A percentile compares a stretch with the other conserved stretches of the same genome.
These are phyloP conservation scores for Aspergillus ochraceoroseus DNA, from an alignment of 2,329 filamentous ascomycete genomes.

Conservation along the genomic window DNA sequence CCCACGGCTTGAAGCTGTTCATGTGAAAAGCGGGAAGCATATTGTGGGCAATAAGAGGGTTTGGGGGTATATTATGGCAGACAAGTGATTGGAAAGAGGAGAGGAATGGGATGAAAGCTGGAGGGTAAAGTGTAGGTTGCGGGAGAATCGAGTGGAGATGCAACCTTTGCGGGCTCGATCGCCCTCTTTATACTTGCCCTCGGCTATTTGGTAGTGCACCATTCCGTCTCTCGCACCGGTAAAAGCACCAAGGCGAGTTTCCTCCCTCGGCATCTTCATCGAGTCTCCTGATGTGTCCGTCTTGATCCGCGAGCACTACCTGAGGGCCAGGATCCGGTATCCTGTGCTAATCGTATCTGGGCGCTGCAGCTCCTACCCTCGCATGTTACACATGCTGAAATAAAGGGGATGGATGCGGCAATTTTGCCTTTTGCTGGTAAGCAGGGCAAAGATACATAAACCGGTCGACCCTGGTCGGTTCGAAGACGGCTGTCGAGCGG, in stretches of 20 bases:
- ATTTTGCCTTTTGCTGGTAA: conserved; percentile 9
- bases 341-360: conserved; percentile 15
- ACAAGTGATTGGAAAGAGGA: conserved; percentile 3
- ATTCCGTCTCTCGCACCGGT: conserved; percentile 8
- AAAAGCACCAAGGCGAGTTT: conserved; percentile 10
- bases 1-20: conserved; percentile 13
- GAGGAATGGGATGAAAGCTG: conserved; percentile 3
- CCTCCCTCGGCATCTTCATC: conserved; percentile 3
- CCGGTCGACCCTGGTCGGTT: neutral
- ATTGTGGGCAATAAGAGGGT: conserved; percentile 7
- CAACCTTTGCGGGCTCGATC: conserved; percentile 6
- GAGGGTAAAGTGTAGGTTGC: conserved; percentile 3
- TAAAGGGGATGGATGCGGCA: conserved; percentile 5
- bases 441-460: conserved; percentile 4
- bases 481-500: conserved; percentile 4
- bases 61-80: conserved; percentile 3
- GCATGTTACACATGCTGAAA: conserved; percentile 8
- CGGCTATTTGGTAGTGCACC: conserved; percentile 5
- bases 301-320: conserved; percentile 9
- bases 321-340: conserved; percentile 11
- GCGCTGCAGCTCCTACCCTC: conserved; percentile 12
- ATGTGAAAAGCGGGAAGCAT: conserved; percentile 11
- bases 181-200: conserved; percentile 14
- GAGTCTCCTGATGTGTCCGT: conserved; percentile 13
- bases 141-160: conserved; percentile 7